These are phyloP conservation scores for Globisporangium emineosum DNA, from an alignment of 352 stramenopile genomes.

Conservation along the genomic window DNA sequence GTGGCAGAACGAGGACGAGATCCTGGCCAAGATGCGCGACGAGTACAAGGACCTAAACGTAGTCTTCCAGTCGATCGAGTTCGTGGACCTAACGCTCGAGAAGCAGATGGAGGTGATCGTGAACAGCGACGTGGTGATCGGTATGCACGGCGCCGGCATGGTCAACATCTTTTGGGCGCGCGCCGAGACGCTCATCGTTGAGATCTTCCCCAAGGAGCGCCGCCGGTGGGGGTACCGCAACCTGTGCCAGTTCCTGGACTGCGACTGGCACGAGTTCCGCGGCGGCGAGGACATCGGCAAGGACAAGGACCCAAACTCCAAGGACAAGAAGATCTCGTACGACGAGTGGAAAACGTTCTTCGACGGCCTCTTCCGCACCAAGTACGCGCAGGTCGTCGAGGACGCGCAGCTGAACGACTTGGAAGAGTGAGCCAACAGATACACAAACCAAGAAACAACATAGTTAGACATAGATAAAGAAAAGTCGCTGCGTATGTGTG, in stretches of 20 bases:
- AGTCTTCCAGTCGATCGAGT: constrained; percentile 63
- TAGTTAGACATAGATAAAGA: too few relatives aligned
- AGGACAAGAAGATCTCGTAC: constrained; percentile 50
- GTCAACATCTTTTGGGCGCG: constrained; percentile 71
- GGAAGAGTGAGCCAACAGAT: constrained; percentile 10
- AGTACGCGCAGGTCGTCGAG: constrained; percentile 14
- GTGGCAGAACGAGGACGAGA: constrained; percentile 65
- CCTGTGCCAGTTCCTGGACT: constrained; percentile 69
- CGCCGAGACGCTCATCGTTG: constrained; percentile 50
- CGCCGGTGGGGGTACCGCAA: constrained; percentile 74
- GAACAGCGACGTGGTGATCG: constrained; percentile 72
- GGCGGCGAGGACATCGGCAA: constrained; percentile 31
- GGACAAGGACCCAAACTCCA: constrained; percentile 38
- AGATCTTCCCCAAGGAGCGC: constrained; percentile 65
- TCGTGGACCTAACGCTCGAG: constrained; percentile 44
- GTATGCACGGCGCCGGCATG: constrained; percentile 80
- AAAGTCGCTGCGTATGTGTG: too few relatives aligned
- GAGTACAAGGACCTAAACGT: constrained; percentile 32
- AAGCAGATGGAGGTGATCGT: constrained; percentile 67
- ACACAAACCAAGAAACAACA: too few relatives aligned
- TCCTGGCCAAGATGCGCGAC: constrained; percentile 39
- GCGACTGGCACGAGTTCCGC: constrained; percentile 56
- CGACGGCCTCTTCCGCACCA: constrained; percentile 36
- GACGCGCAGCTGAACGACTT: constrained; percentile 6
- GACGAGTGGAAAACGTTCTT: constrained; percentile 57